phyloP scores from a whole-genome alignment of 2,329 filamentous ascomycete species.

The Chaetomium sp. region DNA sequence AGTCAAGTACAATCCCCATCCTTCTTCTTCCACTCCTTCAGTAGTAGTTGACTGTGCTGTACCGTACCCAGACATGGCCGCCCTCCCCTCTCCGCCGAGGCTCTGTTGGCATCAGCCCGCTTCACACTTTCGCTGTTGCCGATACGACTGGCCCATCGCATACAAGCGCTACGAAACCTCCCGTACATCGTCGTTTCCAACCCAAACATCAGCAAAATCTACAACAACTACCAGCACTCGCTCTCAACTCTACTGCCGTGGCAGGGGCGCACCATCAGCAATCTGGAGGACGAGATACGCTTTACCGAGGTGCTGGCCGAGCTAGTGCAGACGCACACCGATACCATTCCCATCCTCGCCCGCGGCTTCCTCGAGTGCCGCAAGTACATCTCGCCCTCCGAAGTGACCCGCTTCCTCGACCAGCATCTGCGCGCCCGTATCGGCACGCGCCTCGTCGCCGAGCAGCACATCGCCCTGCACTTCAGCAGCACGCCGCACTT shows the following conservation, averaged over 20 bases:
- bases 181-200: conserved; percentile 99
- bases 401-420: conserved; percentile 91
- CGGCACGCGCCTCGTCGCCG: conserved; percentile 88
- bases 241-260: conserved; percentile 88
- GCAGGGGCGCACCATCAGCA: conserved; percentile 67
- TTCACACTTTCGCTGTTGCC: conserved; percentile 93
- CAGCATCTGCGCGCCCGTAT: conserved; percentile 92
- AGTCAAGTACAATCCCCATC: conserved; percentile 64
- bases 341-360: conserved; percentile 91
- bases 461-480: conserved; percentile 95
- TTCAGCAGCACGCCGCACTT: conserved; percentile 69
- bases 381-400: conserved; percentile 78
- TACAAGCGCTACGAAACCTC: conserved; percentile 88
- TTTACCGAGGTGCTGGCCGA: conserved; percentile 94
- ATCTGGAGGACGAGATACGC: conserved; percentile 80
- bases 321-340: conserved; percentile 89
- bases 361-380: conserved; percentile 90
- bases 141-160: conserved; percentile 87
- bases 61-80: conserved; percentile 63
- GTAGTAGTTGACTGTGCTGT: conserved; percentile 9
- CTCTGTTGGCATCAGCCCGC: conserved; percentile 87
- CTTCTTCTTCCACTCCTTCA: conserved; percentile 2
- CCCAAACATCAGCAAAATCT: conserved; percentile 89
- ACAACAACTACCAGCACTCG: conserved; percentile 94
- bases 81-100: conserved; percentile 77